Base-by-base conservation (phyloP, 257 asterid genomes). In the Prunella vulgaris region DNA sequence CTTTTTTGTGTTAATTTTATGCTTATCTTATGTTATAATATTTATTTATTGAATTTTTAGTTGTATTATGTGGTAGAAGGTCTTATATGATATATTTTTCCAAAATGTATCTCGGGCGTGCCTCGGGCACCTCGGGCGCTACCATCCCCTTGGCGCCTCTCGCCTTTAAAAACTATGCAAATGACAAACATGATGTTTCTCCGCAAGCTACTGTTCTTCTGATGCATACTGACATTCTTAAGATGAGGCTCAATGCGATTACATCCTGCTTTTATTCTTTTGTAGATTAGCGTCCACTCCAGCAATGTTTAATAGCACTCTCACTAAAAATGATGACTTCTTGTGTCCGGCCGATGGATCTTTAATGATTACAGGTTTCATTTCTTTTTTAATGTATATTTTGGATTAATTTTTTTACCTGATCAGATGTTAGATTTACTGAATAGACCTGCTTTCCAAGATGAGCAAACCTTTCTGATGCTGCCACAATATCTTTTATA, bases 281-380 rank as follows among this genome's bases (percentile, higher is more conserved):
- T 75, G 78, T 81, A 94, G 99, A 78, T 82, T 94, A 82, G 96
- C 99, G 79, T 89, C 99, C 77, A 94, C 99, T 21, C 99, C 99
- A 20, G 99, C 99, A 15, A 94, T 91, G 99, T 94, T 94, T 93
- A 84, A 86, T 72, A 84, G 90, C 84, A 82, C 95, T n/a, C 88
- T 94, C 61, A 89, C 96, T 70, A 80, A 76, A 76, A 84, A 73
- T 60, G 90, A 84, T 74, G 95, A 87, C 40, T 77, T 84, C 66
- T 71, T 80, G 53, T 94, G 97, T 74, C 99, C 99, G 25, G 92
- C 76, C 25, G 97, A 91, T 89, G 99, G 99, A 70, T 75, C 99
- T 69, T 88, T 93, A 75, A 93, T 90, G 98, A 88, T 93, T 64
- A 93, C 97, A 78, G 98, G 98, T 90, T 66, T 65, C 46, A 59